Percentiles rank a stretch among this genome's conserved stretches.
phyloP scores from a whole-genome alignment of 169 alveolate genomes.

The Plasmodium ovale region DNA sequence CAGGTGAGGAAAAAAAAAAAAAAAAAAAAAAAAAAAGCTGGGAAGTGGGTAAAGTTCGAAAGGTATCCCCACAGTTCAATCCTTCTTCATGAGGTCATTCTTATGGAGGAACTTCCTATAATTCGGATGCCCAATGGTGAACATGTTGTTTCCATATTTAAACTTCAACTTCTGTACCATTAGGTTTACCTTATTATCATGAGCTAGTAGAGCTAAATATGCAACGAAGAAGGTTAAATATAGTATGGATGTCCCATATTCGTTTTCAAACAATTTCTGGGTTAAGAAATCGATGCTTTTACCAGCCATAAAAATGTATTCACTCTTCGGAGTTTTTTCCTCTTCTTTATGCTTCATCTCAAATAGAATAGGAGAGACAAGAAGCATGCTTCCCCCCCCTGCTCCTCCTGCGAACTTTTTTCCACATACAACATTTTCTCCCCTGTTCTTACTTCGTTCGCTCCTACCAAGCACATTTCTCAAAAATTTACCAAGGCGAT shows the following conservation, averaged over 20 bases:
- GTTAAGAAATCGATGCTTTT: constrained; percentile 63
- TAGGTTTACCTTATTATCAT: constrained; percentile 52
- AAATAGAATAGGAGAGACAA: constrained; percentile 51
- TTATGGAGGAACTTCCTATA: constrained; percentile 17
- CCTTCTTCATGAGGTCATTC: background rate
- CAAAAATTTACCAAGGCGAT: background rate
- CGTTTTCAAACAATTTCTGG: constrained; percentile 67
- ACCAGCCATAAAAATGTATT: constrained; percentile 71
- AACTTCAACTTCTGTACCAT: constrained; percentile 63
- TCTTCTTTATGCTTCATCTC: constrained; percentile 68
- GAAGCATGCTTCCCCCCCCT: constrained; percentile 35
- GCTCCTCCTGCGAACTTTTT: background rate
- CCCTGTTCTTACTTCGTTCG: background rate
- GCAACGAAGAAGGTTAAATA: constrained; percentile 65
- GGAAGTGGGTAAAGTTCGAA: too few relatives aligned
- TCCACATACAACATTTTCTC: background rate
- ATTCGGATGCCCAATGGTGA: constrained; percentile 63
- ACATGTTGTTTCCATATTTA: constrained; percentile 43
- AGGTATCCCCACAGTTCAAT: too few relatives aligned
- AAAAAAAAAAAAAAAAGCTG: too few relatives aligned
- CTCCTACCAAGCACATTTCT: background rate
- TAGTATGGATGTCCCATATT: constrained; percentile 64
- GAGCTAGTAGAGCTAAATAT: constrained; percentile 56
- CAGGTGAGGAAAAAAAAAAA: too few relatives aligned
- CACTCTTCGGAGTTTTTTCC: constrained; percentile 52